Evolutionary conservation across 2,329 filamentous ascomycete genomes (phyloP), one percentile per base, ranked within the genome.

Genomic region (Ascochyta rabiei): DNA sequence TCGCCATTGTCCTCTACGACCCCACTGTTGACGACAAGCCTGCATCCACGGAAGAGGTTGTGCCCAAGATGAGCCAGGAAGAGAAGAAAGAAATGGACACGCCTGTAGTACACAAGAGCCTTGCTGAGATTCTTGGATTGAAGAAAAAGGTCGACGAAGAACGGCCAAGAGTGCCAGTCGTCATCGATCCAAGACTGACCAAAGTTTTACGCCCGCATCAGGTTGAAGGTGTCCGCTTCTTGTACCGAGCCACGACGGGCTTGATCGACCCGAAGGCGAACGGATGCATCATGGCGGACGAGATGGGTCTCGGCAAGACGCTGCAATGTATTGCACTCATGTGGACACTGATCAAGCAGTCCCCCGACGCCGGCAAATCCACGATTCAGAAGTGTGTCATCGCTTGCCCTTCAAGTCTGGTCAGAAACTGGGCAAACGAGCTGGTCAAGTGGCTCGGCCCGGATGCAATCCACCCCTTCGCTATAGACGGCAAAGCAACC

Each of bases 271-370:
- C 89, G 33, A 93, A 93, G 66, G 95, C 95, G 43, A 90, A 97
- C 74, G 95, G 95, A 2, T 99, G 95, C 76, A 99, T 99, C 73
- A 99, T 99, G 95, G 95, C 95, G 48, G 95, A 99, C 73, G 95
- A 97, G 73, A 99, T 99, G 95, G 95, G 95, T 65, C 80, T 99
- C 26, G 95, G 95, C 52, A 99, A 99, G 79, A 99, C 95, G 66
- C 78, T 99, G 38, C 95, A 99, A 80, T 99, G 95, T 75, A 99
- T 99, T 68, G 86, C 95, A 0, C 83, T 99, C 44, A 88, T 99
- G 82, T 99, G 95, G 95, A 99, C 95, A 1, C 78, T 99, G 1
- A 79, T 99, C 15, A 98, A 97, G 74, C 95, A 99, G 71, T 96
- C 93, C 0, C 91, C 95, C 0, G 91, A 97, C 35, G 91, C 93